phyloP scores from a whole-genome alignment of 2,329 filamentous ascomycete species.

The Alternaria ventricosa region DNA sequence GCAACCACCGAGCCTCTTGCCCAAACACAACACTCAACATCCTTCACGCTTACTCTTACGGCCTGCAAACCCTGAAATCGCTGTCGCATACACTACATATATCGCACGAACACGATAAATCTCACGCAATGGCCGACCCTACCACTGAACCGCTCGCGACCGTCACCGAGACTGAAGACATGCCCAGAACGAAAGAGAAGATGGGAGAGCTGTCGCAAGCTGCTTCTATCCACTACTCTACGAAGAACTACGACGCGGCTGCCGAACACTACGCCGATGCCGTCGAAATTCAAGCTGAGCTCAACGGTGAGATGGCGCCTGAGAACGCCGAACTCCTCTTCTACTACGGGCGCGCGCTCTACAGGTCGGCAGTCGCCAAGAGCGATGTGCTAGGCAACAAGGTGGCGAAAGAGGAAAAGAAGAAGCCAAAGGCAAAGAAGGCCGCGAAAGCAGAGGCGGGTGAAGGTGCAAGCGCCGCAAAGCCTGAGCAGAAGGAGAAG shows the following conservation, averaged over 20 bases:
- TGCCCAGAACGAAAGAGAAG: conserved; percentile 62
- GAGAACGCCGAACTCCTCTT: conserved; percentile 95
- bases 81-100: conserved; percentile 12
- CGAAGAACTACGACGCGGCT: conserved; percentile 86
- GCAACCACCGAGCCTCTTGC: background rate
- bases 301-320: conserved; percentile 90
- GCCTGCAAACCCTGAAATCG: background rate
- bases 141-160: conserved; percentile 25
- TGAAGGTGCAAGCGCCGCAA: conserved; percentile 37
- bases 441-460: conserved; percentile 49
- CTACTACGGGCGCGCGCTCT: conserved; percentile 90
- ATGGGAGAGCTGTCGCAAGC: conserved; percentile 80
- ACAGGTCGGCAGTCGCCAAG: conserved; percentile 91
- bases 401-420: conserved; percentile 66
- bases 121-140: conserved; percentile 33
- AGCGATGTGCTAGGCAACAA: conserved; percentile 92
- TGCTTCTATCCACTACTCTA: conserved; percentile 83
- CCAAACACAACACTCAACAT: conserved; percentile 4
- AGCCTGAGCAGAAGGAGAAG: conserved; percentile 54
- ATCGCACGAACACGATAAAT: background rate
- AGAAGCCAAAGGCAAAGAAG: conserved; percentile 58
- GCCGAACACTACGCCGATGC: conserved; percentile 88
- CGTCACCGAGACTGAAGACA: conserved; percentile 29
- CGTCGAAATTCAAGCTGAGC: conserved; percentile 84
- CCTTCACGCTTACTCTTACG: background rate